phyloP scores from a whole-genome alignment of 2,329 filamentous ascomycete species.

The Ophiostoma australiae region DNA sequence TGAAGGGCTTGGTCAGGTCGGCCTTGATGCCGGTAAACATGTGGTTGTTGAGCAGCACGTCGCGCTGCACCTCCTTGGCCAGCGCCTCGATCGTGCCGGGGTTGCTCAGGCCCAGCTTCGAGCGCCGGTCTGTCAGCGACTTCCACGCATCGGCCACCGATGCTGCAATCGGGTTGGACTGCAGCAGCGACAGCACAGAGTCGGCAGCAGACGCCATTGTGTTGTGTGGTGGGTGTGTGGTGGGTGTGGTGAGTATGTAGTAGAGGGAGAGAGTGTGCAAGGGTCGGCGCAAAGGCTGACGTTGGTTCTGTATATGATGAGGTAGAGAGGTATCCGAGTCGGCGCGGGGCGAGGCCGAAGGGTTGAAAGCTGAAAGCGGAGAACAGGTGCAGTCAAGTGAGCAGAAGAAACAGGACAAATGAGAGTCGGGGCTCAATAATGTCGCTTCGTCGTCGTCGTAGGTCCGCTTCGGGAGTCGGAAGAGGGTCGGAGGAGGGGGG shows the following conservation, averaged over 20 bases:
- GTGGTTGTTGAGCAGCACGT: conserved; percentile 92
- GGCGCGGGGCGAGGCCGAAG: not conserved
- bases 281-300: not conserved
- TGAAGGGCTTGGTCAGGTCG: conserved; percentile 94
- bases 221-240: not conserved
- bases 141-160: conserved; percentile 71
- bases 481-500: not conserved
- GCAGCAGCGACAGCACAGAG: conserved; percentile 60
- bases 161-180: conserved; percentile 66
- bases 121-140: conserved; percentile 79
- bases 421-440: not conserved
- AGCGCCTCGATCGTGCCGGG: conserved; percentile 84
- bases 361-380: not conserved
- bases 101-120: conserved; percentile 81
- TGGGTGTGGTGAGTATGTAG: not conserved
- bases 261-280: not conserved
- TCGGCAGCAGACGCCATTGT: conserved; percentile 46
- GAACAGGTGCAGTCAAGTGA: not conserved
- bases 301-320: not conserved
- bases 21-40: conserved; percentile 95
- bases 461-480: not conserved
- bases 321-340: not conserved
- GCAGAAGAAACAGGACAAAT: not conserved
- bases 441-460: not conserved
- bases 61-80: conserved; percentile 86